Conservation (phyloP, 2,329 filamentous ascomycete genomes). For the Aspergillus intermedius region DNA sequence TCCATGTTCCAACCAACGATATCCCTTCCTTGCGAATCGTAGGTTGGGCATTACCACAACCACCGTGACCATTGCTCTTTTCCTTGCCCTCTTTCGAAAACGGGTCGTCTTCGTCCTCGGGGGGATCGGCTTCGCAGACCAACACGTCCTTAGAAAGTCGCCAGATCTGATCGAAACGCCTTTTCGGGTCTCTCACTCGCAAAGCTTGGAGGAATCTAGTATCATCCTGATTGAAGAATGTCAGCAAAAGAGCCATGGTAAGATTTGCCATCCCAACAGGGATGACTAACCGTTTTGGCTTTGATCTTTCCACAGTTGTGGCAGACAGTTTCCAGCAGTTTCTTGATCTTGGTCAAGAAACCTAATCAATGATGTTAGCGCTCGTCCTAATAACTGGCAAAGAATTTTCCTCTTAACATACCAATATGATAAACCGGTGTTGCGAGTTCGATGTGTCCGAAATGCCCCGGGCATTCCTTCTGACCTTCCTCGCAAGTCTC, state of each 20-base stretch:
- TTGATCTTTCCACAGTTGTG: conserved; percentile 98
- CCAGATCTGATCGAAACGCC: conserved; percentile 90
- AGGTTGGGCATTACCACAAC: conserved; percentile 87
- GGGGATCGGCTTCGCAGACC: conserved; percentile 73
- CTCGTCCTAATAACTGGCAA: background rate
- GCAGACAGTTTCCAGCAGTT: conserved; percentile 96
- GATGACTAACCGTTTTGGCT: conserved; percentile 92
- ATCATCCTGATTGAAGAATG: conserved; percentile 60
- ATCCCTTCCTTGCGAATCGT: conserved; percentile 81
- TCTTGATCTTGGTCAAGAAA: conserved; percentile 99
- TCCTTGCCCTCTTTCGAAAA: conserved; percentile 58
- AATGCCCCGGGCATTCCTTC: conserved; percentile 93
- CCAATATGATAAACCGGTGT: conserved; percentile 88
- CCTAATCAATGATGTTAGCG: conserved; percentile 49
- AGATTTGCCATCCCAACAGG: conserved; percentile 51
- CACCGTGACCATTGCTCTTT: conserved; percentile 62
- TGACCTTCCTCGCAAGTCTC: conserved; percentile 94
- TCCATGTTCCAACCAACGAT: conserved; percentile 72
- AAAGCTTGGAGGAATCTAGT: conserved; percentile 76
- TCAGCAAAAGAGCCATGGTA: conserved; percentile 46
- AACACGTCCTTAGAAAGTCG: conserved; percentile 83
- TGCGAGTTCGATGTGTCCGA: conserved; percentile 96
- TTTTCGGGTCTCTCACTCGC: conserved; percentile 81
- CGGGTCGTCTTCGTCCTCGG: conserved; percentile 59
- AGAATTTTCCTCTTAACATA: conserved; percentile 27